Evolutionary conservation across 768 basidiomycete species (phyloP).

Genomic region (Leucosporidium creatinivorum): DNA sequence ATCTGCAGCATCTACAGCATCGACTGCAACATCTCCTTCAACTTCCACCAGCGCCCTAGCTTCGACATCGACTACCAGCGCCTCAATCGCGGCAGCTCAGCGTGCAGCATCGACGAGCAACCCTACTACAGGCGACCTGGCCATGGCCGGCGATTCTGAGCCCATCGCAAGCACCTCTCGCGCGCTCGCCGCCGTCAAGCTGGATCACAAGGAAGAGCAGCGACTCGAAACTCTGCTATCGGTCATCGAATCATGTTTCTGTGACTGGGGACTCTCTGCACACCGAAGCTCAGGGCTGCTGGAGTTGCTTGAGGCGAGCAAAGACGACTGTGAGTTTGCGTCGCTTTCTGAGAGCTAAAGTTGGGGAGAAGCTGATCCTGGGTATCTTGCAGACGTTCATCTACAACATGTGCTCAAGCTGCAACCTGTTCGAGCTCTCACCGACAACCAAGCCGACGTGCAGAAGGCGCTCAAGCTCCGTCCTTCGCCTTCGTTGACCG

Average conservation of each 20-base stretch:
- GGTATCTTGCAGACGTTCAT: neutral
- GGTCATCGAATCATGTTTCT: neutral
- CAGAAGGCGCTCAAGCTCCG: neutral
- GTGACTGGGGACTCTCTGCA: neutral
- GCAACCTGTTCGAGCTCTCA: neutral
- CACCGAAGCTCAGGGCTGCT: neutral
- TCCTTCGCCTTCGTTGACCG: neutral
- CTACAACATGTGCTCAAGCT: neutral
- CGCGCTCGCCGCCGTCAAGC: neutral
- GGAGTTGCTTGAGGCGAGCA: neutral
- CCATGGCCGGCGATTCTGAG: too few species aligned
- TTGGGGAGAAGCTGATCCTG: neutral
- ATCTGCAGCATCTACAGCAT: too few species aligned
- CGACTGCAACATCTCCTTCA: too few species aligned
- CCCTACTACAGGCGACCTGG: too few species aligned
- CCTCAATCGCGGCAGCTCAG: too few species aligned
- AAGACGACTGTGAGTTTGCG: neutral
- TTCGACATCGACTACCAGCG: too few species aligned
- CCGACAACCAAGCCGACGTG: neutral
- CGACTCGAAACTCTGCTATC: neutral
- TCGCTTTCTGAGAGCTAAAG: neutral
- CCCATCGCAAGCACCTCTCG: too few species aligned
- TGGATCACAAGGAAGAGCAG: neutral
- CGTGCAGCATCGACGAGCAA: too few species aligned
- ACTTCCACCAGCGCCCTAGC: too few species aligned